These are phyloP conservation scores for Angomonas deanei DNA, from an alignment of 208 protist species.

Conservation along the genomic window DNA sequence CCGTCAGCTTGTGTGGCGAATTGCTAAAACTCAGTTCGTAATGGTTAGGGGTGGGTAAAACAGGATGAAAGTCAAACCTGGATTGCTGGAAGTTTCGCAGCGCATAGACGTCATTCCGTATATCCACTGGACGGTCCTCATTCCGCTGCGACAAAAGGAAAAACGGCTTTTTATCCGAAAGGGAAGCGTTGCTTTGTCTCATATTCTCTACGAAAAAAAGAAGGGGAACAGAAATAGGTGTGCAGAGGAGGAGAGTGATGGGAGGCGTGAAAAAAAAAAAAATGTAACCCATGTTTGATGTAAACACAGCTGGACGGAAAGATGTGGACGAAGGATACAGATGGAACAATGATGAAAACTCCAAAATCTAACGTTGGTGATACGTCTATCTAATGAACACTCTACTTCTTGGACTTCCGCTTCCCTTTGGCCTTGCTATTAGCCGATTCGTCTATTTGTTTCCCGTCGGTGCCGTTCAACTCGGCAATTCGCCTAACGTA, in stretches of 20 bases:
- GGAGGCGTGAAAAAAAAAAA: not conserved
- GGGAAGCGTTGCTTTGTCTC: not conserved
- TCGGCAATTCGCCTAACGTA: constrained; percentile 45
- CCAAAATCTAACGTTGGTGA: not conserved
- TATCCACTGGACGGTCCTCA: not conserved
- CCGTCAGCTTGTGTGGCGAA: too few species aligned
- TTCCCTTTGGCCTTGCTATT: not conserved
- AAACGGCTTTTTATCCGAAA: not conserved
- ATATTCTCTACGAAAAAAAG: not conserved
- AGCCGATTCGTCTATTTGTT: not conserved
- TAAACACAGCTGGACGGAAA: too few species aligned
- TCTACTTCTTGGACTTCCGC: not conserved
- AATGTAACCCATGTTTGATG: too few species aligned
- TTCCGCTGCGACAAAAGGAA: not conserved
- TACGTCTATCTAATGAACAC: not conserved
- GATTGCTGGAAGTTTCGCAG: not conserved
- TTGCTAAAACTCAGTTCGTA: too few species aligned
- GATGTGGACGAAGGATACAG: too few species aligned
- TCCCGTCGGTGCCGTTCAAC: constrained; percentile 12
- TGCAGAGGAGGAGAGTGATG: not conserved
- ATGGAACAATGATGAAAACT: too few species aligned
- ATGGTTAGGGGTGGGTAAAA: not conserved
- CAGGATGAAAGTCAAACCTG: not conserved
- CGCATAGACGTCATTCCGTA: not conserved
- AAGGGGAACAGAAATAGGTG: too few species aligned